phyloP scores from a whole-genome alignment of 306 rosid genomes.

The Medicago lupulina region DNA sequence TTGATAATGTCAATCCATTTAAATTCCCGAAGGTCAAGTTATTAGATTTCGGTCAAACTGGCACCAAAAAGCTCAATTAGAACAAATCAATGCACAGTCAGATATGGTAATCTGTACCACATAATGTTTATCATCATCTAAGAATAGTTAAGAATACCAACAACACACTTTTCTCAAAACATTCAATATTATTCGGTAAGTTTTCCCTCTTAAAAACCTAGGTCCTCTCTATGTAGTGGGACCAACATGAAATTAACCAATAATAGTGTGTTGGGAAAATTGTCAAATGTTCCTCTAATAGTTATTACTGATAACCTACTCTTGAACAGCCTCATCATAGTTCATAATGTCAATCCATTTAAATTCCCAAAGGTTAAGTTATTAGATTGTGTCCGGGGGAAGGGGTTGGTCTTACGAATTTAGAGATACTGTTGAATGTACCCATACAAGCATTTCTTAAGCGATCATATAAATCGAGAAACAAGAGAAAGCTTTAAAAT shows the following conservation, averaged over 20 bases:
- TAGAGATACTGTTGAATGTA: neutral
- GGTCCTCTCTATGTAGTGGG: neutral
- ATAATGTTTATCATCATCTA: constrained; percentile 4
- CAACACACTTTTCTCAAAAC: constrained; percentile 1
- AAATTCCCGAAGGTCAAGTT: constrained; percentile 10
- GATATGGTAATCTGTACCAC: constrained; percentile 6
- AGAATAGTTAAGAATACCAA: constrained; percentile 6
- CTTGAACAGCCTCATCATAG: neutral
- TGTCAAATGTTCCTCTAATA: neutral
- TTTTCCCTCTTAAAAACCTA: constrained; percentile 4
- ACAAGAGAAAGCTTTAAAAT: constrained; percentile 16
- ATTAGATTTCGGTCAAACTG: constrained; percentile 53
- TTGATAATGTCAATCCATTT: neutral
- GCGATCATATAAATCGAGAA: constrained; percentile 7
- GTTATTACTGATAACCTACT: neutral
- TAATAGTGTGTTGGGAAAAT: constrained; percentile 8
- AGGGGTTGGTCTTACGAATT: neutral
- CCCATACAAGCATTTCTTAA: neutral
- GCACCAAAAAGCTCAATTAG: constrained; percentile 41
- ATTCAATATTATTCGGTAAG: neutral
- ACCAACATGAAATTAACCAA: constrained; percentile 8
- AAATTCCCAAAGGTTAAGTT: constrained; percentile 12
- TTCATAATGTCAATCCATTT: neutral
- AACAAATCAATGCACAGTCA: constrained; percentile 35
- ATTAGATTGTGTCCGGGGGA: neutral